Conservation (phyloP, 805 yeast genomes). For the Saturnispora hagleri region DNA sequence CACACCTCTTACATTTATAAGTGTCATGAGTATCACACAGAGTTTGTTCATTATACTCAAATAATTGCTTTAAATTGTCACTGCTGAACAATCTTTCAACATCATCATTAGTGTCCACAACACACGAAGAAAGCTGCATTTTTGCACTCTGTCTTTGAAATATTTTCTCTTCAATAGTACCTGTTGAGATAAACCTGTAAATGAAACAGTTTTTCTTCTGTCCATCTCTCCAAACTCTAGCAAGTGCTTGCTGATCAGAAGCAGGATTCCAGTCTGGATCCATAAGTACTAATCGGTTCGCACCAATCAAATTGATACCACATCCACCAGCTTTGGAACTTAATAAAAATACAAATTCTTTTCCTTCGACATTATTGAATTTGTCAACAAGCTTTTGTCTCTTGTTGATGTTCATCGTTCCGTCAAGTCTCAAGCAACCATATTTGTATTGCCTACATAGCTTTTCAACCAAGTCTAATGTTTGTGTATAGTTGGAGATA, state of each 20-base stretch:
- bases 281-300: slow-evolving; percentile 76
- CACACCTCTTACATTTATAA: slow-evolving; percentile 78
- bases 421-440: slow-evolving; percentile 79
- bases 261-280: slow-evolving; percentile 99
- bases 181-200: slow-evolving; percentile 87
- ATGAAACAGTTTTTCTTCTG: slow-evolving; percentile 95
- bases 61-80: slow-evolving; percentile 68
- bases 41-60: slow-evolving; percentile 58
- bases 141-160: slow-evolving; percentile 95
- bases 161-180: slow-evolving; percentile 93
- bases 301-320: slow-evolving; percentile 95
- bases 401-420: slow-evolving; percentile 85
- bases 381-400: slow-evolving; percentile 87
- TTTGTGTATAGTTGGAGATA: slow-evolving; percentile 91
- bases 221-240: slow-evolving; percentile 98
- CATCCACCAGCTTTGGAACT: slow-evolving; percentile 99
- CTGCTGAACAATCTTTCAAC: slow-evolving; percentile 87
- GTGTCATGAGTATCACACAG: slow-evolving; percentile 89
- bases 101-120: slow-evolving; percentile 92
- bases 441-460: slow-evolving; percentile 71
- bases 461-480: slow-evolving; percentile 80
- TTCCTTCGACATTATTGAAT: slow-evolving; percentile 79
- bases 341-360: slow-evolving; percentile 78
- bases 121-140: slow-evolving; percentile 85
- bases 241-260: slow-evolving; percentile 94